A percentile compares a stretch with the other conserved stretches of the same genome.
Conservation (phyloP, 2,329 filamentous ascomycete species). For the Anthostomella pinea region DNA sequence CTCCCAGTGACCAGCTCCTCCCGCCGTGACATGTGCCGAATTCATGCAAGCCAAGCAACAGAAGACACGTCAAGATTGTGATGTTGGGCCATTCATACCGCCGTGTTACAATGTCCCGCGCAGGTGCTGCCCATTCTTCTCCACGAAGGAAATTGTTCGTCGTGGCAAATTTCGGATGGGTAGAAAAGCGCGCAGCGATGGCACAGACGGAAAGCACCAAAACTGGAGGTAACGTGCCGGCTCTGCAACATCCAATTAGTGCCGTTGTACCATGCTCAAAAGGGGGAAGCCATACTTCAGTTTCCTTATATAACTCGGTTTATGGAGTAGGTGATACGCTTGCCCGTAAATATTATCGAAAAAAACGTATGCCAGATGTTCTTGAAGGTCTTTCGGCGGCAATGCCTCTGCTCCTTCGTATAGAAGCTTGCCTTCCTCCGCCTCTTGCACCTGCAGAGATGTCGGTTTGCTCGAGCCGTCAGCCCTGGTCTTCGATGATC, state of each 20-base stretch:
- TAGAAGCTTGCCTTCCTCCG: conserved; percentile 73
- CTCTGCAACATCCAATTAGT: conserved; percentile 42
- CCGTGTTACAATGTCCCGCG: conserved; percentile 81
- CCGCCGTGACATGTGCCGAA: conserved; percentile 97
- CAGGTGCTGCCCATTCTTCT: conserved; percentile 84
- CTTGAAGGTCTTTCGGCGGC: conserved; percentile 82
- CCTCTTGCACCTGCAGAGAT: conserved; percentile 57
- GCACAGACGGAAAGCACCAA: conserved; percentile 92
- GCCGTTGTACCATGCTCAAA: not conserved
- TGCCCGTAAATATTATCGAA: conserved; percentile 97
- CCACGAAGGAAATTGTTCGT: conserved; percentile 82
- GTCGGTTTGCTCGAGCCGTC: conserved; percentile 49
- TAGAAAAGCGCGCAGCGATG: conserved; percentile 91
- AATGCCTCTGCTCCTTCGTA: conserved; percentile 80
- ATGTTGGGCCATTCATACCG: conserved; percentile 95
- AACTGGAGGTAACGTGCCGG: conserved; percentile 81
- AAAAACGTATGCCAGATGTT: conserved; percentile 90
- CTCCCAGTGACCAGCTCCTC: conserved; percentile 91
- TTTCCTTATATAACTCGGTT: conserved; percentile 94
- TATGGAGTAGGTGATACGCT: conserved; percentile 90
- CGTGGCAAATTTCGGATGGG: conserved; percentile 74
- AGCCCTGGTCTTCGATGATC: conserved; percentile 48
- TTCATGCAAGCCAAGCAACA: conserved; percentile 87
- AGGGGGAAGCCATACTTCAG: conserved; percentile 53
- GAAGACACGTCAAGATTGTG: conserved; percentile 85